Percentiles rank a stretch among this genome's conserved stretches.
These are phyloP conservation scores for Ammopiptanthus mongolicus DNA, from an alignment of 306 rosid species.

Conservation along the genomic window DNA sequence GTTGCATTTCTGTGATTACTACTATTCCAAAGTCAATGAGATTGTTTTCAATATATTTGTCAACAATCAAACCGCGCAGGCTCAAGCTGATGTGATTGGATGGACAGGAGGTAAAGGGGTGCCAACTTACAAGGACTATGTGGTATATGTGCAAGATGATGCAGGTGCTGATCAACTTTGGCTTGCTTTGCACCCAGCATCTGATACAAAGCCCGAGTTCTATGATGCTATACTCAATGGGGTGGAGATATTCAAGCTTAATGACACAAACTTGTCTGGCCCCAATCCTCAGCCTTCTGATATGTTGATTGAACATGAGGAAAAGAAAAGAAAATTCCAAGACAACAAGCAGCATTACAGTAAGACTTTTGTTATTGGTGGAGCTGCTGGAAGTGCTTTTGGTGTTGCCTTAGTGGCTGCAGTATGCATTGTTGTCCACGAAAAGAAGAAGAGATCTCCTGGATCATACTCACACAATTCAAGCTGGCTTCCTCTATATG, in stretches of 20 bases:
- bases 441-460: conserved; percentile 16
- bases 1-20: conserved; percentile 48
- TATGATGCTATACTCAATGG: conserved; percentile 46
- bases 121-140: conserved; percentile 38
- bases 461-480: conserved; percentile 31
- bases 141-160: background rate
- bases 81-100: conserved; percentile 35
- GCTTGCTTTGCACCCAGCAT: conserved; percentile 42
- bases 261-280: conserved; percentile 43
- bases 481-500: conserved; percentile 44
- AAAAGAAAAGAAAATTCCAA: background rate
- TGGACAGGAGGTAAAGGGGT: conserved; percentile 33
- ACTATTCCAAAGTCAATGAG: conserved; percentile 9
- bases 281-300: conserved; percentile 47
- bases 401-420: conserved; percentile 45
- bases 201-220: conserved; percentile 22
- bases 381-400: conserved; percentile 45
- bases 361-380: conserved; percentile 18
- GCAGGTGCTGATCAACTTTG: conserved; percentile 21
- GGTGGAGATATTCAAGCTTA: conserved; percentile 44
- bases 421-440: conserved; percentile 5
- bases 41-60: conserved; percentile 36
- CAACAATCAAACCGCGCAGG: conserved; percentile 44
- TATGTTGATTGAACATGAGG: conserved; percentile 23
- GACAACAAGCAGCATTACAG: background rate